Conservation (phyloP, 345 rosid genomes). For the Linum trigynum region DNA sequence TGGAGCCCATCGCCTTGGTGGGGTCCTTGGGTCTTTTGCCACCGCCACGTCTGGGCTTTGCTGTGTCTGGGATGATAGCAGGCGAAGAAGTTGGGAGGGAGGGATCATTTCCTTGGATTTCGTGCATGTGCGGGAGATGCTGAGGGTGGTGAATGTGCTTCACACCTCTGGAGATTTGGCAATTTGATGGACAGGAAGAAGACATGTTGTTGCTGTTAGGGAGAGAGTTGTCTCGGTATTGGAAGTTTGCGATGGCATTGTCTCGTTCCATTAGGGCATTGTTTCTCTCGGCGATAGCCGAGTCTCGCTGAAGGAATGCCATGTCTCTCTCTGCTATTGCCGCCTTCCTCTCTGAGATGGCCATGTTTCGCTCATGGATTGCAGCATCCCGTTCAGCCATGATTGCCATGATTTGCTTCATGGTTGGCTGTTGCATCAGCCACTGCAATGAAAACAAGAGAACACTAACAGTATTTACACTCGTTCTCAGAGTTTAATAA, state of each 20-base stretch:
- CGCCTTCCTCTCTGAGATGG: slow-evolving; percentile 82
- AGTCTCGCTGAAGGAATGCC: slow-evolving; percentile 88
- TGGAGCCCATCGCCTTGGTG: slow-evolving; percentile 31
- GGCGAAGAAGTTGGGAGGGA: slow-evolving; percentile 35
- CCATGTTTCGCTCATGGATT: slow-evolving; percentile 78
- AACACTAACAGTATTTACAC: slow-evolving; percentile 6
- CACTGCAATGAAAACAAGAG: slow-evolving; percentile 43
- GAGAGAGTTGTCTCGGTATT: slow-evolving; percentile 73
- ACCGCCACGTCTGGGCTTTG: slow-evolving; percentile 56
- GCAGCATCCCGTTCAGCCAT: slow-evolving; percentile 98
- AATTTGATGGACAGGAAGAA: slow-evolving; percentile 61
- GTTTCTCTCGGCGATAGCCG: slow-evolving; percentile 87
- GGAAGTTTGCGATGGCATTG: slow-evolving; percentile 71
- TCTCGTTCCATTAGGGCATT: slow-evolving; percentile 83
- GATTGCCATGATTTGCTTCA: slow-evolving; percentile 97
- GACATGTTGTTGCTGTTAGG: slow-evolving; percentile 29
- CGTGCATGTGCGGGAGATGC: slow-evolving; percentile 53
- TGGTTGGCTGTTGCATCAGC: slow-evolving; percentile 93
- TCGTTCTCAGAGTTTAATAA: too few relatives aligned
- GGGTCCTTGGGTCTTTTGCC: slow-evolving; percentile 65
- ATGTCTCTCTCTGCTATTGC: slow-evolving; percentile 89
- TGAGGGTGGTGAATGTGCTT: slow-evolving; percentile 76
- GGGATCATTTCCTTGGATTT: slow-evolving; percentile 38
- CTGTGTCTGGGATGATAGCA: slow-evolving; percentile 33
- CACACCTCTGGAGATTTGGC: slow-evolving; percentile 76